Percentiles rank a stretch among this genome's conserved stretches.
phyloP scores from a whole-genome alignment of 179 eudicot species.

The Beta macrorhiza region DNA sequence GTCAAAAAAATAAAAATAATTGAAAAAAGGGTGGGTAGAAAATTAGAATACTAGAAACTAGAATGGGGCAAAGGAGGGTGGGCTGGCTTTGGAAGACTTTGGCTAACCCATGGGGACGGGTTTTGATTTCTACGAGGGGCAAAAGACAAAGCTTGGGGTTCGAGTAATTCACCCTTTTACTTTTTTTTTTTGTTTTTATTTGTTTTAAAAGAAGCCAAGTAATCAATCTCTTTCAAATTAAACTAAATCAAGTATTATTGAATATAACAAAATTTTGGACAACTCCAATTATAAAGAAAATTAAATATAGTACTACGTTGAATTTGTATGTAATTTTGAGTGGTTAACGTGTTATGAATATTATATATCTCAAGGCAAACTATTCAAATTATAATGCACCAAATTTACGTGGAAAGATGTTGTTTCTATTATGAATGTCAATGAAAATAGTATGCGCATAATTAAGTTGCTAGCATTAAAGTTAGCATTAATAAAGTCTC shows the following conservation, averaged over 20 bases:
- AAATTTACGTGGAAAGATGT: not conserved
- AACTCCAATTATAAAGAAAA: too few species aligned
- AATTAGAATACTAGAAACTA: not conserved
- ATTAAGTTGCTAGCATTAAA: too few species aligned
- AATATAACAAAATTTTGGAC: too few species aligned
- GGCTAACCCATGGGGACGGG: not conserved
- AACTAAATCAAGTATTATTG: too few species aligned
- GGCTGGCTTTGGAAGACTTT: conserved; percentile 18
- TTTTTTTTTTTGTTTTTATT: too few species aligned
- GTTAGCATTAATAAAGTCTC: too few species aligned
- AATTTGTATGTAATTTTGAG: too few species aligned
- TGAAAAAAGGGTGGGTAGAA: not conserved
- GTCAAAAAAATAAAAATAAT: not conserved
- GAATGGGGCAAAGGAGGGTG: conserved; percentile 7
- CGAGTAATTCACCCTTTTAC: not conserved
- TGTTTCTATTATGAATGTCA: not conserved
- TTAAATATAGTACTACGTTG: too few species aligned
- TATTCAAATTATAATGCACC: too few species aligned
- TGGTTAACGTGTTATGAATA: too few species aligned
- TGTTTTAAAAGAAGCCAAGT: not conserved
- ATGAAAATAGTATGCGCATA: not conserved
- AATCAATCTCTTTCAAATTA: not conserved
- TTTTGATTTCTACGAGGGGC: too few species aligned
- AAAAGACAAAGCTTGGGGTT: not conserved
- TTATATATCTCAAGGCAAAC: too few species aligned